Base-by-base conservation (phyloP, 169 alveolate genomes). In the Babesia gibsoni region DNA sequence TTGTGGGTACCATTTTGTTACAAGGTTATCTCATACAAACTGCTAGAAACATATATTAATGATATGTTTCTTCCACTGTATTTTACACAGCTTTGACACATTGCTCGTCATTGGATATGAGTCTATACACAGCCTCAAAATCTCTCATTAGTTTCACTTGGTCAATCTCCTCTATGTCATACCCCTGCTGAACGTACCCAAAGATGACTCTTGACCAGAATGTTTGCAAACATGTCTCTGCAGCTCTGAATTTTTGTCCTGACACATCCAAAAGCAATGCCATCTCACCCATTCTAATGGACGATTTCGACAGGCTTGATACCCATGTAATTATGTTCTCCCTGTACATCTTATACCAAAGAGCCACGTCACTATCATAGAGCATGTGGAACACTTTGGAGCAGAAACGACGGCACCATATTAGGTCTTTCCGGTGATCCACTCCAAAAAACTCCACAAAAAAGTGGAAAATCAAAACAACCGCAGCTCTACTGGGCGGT, bases 341-440 rank as follows among this genome's bases (percentile, higher is more conserved):
- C 25, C 56, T 48, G 56, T 66, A 67, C 56, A 77, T 61, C 32
- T 48, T 52, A 65, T 79, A 79, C 88, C 88, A 79, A 30, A 79
- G 63, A 6, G 79, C 83, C 16, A 79, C 70, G 52, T 79, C 88
- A 29, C 79, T 61, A 37, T 79, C 88, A 53, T 50, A 79, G 27
- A 63, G 49, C 88, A 79, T 79, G 18, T 61, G 66, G 35, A 79
- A 79, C 25, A 59, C 83, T 14, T 66, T 42, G 41, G 8, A 63
- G 53, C 83, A 79, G 65, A 79, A 79, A 0, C 88, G 36, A n/a
- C 88, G 67, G 50, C 88, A 79, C 88, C 88, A 79, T 18, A 68
- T n/a, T 32, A 79, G 27, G 37, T 79, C 73, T 64, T 63, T 65
- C 27, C 50, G 69, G 8, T 33, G n/a, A 52, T 79, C 83, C 23